These are phyloP conservation scores for Coleophoma cylindrospora DNA, from an alignment of 2,329 filamentous ascomycete species.

Conservation along the genomic window DNA sequence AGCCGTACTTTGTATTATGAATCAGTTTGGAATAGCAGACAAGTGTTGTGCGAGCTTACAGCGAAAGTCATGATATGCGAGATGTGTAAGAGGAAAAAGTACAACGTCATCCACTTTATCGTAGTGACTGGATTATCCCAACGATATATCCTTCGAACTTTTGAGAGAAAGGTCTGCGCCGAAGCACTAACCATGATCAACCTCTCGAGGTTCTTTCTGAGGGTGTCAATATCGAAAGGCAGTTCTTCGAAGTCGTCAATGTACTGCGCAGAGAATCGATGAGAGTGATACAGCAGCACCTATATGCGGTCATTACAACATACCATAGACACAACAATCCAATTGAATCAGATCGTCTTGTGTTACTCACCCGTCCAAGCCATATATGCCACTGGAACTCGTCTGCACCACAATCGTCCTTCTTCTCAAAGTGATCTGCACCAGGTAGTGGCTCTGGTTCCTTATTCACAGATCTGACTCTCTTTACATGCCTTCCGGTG, in stretches of 20 bases:
- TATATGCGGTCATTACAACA: constrained; percentile 5
- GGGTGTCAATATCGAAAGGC: constrained; percentile 20
- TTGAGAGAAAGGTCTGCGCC: constrained; percentile 29
- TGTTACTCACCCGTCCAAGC: constrained; percentile 17
- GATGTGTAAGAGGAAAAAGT: constrained; percentile 15
- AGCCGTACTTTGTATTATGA: constrained; percentile 8
- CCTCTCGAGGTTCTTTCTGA: constrained; percentile 27
- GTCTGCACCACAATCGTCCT: constrained; percentile 17
- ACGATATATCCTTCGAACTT: constrained; percentile 27
- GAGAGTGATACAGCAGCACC: constrained; percentile 23
- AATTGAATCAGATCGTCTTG: neutral
- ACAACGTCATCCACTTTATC: constrained; percentile 20
- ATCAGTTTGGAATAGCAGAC: neutral
- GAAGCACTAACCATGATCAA: constrained; percentile 30
- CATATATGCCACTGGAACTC: constrained; percentile 27
- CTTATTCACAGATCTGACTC: constrained; percentile 22
- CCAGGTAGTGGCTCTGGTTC: constrained; percentile 12
- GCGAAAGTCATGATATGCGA: constrained; percentile 17
- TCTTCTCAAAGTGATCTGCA: constrained; percentile 17
- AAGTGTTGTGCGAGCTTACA: constrained; percentile 9
- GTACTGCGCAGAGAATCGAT: constrained; percentile 31
- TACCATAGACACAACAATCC: neutral
- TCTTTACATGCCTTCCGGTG: constrained; percentile 29
- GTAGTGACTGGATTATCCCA: constrained; percentile 29
- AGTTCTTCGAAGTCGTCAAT: constrained; percentile 22